Evolutionary conservation across 768 basidiomycete species (phyloP), one percentile per base, ranked within the genome.

Genomic region (Russula olivacea): DNA sequence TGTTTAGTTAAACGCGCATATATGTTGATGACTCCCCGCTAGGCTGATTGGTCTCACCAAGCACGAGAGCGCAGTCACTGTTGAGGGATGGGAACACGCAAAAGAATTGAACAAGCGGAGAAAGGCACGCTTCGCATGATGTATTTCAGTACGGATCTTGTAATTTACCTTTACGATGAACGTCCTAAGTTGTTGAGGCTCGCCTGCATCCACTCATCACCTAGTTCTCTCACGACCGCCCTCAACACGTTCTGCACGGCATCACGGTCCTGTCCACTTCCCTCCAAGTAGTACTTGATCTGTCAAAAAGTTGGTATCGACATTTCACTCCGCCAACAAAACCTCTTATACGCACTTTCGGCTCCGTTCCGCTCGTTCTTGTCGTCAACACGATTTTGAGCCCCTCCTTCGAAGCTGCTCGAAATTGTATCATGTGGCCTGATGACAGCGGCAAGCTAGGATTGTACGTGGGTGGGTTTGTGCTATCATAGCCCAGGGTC

Each of bases 241-340:
- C 74, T 72, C n/a, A 94, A 77, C 41, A 83, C 72, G 4, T 65
- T 68, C 2, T 74, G 74, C 4, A 93, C 84, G 0, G 71, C 69
- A n/a, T 64, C 64, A 0, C 75, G 69, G 66, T 88, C 74, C 54
- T 72, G 76, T 0, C 91, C 90, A 54, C 77, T 81, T 12, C 89
- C 93, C 76, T 95, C 93, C 32, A 94, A 76, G 70, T 95, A 95
- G 72, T 88, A 92, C 71, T 95, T 95, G 75, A 93, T 90, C 89
- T 80, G 57, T 40, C 57, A 43, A 50, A 17, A 52, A 51, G 49
- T 58, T 34, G 36, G 21, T 12, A 32, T 3, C 25, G 21, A 49
- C n/a, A 10, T 7, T 41, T 25, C 23, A 15, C n/a, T 30, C 30
- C 19, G 1, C 15, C 21, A 32, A 40, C 41, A 43, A 36, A 21